Percentiles rank a stretch among this genome's conserved stretches.
These are phyloP conservation scores for Colletotrichum sp. DNA, from an alignment of 2,329 filamentous ascomycete genomes.

Conservation along the genomic window DNA sequence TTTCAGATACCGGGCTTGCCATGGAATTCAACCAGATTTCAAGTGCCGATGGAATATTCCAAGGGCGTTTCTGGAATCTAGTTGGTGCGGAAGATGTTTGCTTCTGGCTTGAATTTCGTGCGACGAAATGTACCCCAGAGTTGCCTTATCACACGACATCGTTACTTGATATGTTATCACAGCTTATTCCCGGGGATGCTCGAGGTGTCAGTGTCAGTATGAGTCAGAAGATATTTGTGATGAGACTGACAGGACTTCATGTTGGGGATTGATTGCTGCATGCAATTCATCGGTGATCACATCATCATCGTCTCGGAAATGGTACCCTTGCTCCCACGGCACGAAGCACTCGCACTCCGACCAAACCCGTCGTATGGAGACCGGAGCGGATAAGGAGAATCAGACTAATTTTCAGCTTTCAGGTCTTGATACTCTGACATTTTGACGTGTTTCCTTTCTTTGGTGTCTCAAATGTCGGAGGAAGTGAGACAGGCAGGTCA, in stretches of 20 bases:
- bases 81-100: neutral
- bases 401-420: neutral
- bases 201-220: neutral
- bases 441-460: neutral
- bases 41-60: neutral
- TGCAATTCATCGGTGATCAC: neutral
- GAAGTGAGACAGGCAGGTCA: neutral
- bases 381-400: neutral
- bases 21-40: neutral
- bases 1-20: neutral
- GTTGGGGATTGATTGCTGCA: slow-evolving; percentile 2
- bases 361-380: neutral
- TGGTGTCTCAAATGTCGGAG: neutral
- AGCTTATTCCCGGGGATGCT: neutral
- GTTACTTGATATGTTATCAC: neutral
- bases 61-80: neutral
- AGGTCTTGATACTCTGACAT: neutral
- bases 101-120: neutral
- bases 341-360: neutral
- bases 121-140: neutral
- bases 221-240: neutral
- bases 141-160: neutral
- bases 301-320: neutral
- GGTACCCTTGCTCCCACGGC: neutral
- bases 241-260: neutral